A percentile compares a stretch with the other conserved stretches of the same genome.
Evolutionary conservation across 495 filamentous ascomycete genomes (phyloP).

Genomic region (Gamarada debralockiae): DNA sequence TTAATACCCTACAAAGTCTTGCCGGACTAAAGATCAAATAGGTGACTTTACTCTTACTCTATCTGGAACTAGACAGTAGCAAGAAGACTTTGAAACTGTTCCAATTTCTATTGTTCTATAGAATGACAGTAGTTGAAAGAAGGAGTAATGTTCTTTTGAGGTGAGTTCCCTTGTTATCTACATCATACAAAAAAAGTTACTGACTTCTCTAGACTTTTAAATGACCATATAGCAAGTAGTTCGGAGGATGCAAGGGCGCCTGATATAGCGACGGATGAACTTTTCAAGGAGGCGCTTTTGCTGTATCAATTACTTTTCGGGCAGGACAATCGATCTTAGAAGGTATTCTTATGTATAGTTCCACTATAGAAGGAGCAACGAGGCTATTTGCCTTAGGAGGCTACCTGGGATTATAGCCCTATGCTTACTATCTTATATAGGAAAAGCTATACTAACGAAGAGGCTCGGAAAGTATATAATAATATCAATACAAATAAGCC

Average conservation of each 20-base stretch:
- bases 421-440: background rate
- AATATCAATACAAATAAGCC: background rate
- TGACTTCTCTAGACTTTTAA: background rate
- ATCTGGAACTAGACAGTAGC: conserved; percentile 8
- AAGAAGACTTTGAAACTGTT: conserved; percentile 11
- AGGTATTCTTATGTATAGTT: background rate
- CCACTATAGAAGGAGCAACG: background rate
- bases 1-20: background rate
- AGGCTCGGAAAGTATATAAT: conserved; percentile 2
- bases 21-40: conserved; percentile 6
- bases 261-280: background rate
- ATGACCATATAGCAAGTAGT: background rate
- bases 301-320: conserved; percentile 6
- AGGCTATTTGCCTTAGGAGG: background rate
- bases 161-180: background rate
- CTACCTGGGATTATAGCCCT: background rate
- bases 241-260: no score
- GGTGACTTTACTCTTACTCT: background rate
- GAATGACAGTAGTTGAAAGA: background rate
- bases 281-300: conserved; percentile 4
- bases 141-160: background rate
- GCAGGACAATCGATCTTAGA: conserved; percentile 6
- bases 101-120: conserved; percentile 6
- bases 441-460: background rate
- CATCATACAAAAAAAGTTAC: background rate